Conservation (phyloP, 2,329 filamentous ascomycete species). For the Nothomitra cinnamomea region DNA sequence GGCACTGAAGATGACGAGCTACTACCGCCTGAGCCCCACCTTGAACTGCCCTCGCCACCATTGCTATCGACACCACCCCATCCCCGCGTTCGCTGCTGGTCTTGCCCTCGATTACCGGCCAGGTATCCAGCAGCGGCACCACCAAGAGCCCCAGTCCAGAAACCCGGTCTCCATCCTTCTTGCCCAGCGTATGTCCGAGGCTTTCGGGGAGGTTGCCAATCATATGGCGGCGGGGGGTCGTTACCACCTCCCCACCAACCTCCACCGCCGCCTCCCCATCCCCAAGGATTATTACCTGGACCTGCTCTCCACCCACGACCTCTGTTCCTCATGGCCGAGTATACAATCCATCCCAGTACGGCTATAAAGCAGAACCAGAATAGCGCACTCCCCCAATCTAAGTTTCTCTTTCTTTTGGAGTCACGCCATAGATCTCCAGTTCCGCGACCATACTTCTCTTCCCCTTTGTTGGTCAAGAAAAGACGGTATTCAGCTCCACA, state of each 20-base stretch:
- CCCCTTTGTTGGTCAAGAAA: slow-evolving; percentile 58
- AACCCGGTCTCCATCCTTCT: slow-evolving; percentile 51
- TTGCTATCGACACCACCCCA: slow-evolving; percentile 10
- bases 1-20: slow-evolving; percentile 20
- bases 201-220: slow-evolving; percentile 20
- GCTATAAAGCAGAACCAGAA: slow-evolving; percentile 47
- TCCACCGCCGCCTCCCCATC: slow-evolving; percentile 21
- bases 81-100: slow-evolving; percentile 16
- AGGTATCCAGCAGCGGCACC: slow-evolving; percentile 54
- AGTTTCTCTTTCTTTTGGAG: slow-evolving; percentile 10
- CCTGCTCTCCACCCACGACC: slow-evolving; percentile 5
- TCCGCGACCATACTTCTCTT: slow-evolving; percentile 43
- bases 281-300: slow-evolving; percentile 8
- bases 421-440: slow-evolving; percentile 10
- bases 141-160: slow-evolving; percentile 52
- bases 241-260: slow-evolving; percentile 30
- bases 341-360: slow-evolving; percentile 45
- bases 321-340: slow-evolving; percentile 26
- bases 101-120: slow-evolving; percentile 28
- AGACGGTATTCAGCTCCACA: slow-evolving; percentile 85
- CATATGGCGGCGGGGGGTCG: slow-evolving; percentile 34
- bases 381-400: slow-evolving; percentile 25
- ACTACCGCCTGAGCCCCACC: slow-evolving; percentile 20
- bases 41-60: slow-evolving; percentile 16
- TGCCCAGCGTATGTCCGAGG: slow-evolving; percentile 22